Evolutionary conservation across 179 eudicot species (phyloP), one percentile per base, ranked within the genome.

Genomic region (Beta corolliflora): DNA sequence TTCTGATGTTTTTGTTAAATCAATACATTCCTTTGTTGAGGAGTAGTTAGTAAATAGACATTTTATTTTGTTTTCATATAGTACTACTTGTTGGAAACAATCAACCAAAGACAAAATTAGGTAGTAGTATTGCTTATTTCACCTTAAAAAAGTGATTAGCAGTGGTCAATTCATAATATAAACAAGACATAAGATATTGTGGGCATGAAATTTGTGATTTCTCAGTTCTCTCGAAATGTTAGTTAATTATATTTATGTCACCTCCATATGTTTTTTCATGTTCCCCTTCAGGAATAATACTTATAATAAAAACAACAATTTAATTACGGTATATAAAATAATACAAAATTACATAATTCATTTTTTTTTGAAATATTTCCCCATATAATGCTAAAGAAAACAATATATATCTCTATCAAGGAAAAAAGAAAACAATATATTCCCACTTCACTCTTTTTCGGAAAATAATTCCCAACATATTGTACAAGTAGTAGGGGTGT

Each of bases 91-190:
- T 73, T 73, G 64, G 77, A 54, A 73, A 73, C 64, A 55, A 55
- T 13, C 18, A 73, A 76, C 31, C 14, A 52, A 73, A 29, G 76
- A 48, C 56, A 54, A 9, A 7, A 54, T 36, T 36, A 19, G 14
- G 44, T 41, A 15, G 16, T 29, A 36, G 16, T 56, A 0, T 61
- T 63, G 36, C 25, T 45, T 64, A 45, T 8, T 44, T 77, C 3
- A 8, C 31, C 2, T 14, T 14, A 60, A 52, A 69, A 19, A 25
- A 75, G 75, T 31, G 53, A 64, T 53, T 73, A 80, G 46, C 64
- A 41, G 31, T 74, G 18, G 83, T 74, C 78, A 80, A 64, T 25
- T 80, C 73, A 53, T 63, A 73, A 61, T 73, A 72, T 73, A 73
- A 80, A 79, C 63, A 60, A 59, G 66, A 74, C 45, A 63, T 73